A percentile compares a stretch with the other conserved stretches of the same genome.
phyloP scores from a whole-genome alignment of 192 early-diverging fungal species.

The Gigaspora rosea region DNA sequence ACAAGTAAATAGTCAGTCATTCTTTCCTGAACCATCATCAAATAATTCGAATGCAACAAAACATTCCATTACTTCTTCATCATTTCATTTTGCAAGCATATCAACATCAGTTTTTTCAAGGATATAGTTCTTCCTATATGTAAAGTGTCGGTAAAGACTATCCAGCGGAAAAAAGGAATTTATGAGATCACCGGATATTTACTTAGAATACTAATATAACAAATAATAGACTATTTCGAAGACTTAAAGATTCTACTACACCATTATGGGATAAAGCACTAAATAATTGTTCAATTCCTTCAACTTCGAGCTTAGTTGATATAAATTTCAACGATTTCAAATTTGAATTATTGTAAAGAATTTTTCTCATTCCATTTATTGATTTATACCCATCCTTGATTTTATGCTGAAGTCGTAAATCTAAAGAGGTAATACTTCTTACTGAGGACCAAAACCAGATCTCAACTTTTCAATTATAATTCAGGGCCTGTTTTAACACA shows the following conservation, averaged over 20 bases:
- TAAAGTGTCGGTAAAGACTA: neutral
- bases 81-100: conserved; percentile 2
- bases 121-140: neutral
- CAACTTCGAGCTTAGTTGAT: too few species aligned
- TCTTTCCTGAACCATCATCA: conserved; percentile 17
- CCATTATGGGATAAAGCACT: too few species aligned
- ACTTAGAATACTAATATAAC: conserved; percentile 16
- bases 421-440: neutral
- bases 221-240: neutral
- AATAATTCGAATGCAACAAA: conserved; percentile 3
- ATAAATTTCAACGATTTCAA: too few species aligned
- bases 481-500: neutral
- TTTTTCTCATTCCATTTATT: too few species aligned
- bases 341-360: too few species aligned
- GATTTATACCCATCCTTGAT: too few species aligned
- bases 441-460: conserved; percentile 21
- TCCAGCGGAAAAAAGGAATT: neutral
- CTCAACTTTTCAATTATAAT: too few species aligned
- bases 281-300: too few species aligned
- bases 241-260: too few species aligned
- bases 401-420: too few species aligned
- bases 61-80: conserved; percentile 11
- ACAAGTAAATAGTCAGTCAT: conserved; percentile 12
- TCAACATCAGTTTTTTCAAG: conserved; percentile 9
- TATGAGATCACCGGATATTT: conserved; percentile 17